Evolutionary conservation across 352 stramenopile species (phyloP), one percentile per base, ranked within the genome.

Genomic region (Globisporangium cederbergense): DNA sequence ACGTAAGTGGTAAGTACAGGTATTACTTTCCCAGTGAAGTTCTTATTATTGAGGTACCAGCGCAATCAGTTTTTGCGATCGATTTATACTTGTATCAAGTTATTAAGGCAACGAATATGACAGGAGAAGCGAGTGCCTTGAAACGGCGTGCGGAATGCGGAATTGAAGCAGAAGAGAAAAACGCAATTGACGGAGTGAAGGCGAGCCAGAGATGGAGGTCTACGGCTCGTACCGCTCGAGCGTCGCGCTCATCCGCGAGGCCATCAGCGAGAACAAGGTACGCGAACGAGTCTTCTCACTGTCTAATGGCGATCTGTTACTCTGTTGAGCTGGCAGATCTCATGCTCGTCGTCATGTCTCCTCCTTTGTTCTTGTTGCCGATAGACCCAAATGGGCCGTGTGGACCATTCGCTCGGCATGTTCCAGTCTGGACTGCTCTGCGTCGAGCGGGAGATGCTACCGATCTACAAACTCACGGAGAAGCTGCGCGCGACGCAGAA

Each of bases 391-490:
- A 90, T 92, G 78, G 60, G 60, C 38, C 77, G 77, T 30, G 83
- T 91, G 58, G 65, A 83, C 47, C 67, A 76, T 50, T 81, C 81
- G 63, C 72, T 94, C 16, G 56, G 67, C 54, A 72, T 68, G 10
- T 86, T 94, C 60, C 84, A 94, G 70, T 68, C 65, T 9, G 83
- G 83, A 1, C 68, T 94, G 13, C 52, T 89, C 18, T 78, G 81
- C 46, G 83, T 94, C 42, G 85, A 94, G 76, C 70, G 73, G 28
- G 79, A 94, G 71, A 94, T 91, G 85, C 70, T 90, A 61, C 83
- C 85, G 28, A 85, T 94, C 64, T 94, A 94, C 73, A 89, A 87
- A 55, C 81, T 94, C 68, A 94, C 86, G 0, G 83, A 91, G 65
- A 80, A 83, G 66, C 77, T 94, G 20, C 79, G 83, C 62, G 81